Percentiles rank a stretch among this genome's conserved stretches.
Conservation (phyloP, 768 basidiomycete genomes). For the Ephemerocybe angulata region DNA sequence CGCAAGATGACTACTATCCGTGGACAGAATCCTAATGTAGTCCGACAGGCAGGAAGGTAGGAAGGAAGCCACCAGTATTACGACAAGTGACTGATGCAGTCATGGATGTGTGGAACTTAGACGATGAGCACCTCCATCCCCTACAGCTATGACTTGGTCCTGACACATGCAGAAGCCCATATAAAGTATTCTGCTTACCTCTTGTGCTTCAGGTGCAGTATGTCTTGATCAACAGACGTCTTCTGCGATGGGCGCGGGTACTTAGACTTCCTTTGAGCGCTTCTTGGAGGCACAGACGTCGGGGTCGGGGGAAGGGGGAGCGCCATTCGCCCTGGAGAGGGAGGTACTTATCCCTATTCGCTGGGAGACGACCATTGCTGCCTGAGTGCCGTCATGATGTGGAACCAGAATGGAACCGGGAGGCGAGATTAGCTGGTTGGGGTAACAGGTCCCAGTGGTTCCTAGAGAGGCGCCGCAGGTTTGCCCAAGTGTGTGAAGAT, state of each 20-base stretch:
- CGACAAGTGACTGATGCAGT: slow-evolving; percentile 6
- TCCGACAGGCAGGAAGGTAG: slow-evolving; percentile 2
- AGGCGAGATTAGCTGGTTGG: slow-evolving; percentile 4
- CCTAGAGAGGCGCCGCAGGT: slow-evolving; percentile 3
- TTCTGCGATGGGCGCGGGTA: neutral
- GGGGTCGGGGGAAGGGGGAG: neutral
- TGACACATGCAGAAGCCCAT: too few species aligned
- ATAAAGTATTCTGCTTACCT: slow-evolving; percentile 1
- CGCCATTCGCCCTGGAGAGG: neutral
- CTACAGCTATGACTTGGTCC: too few species aligned
- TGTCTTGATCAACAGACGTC: neutral
- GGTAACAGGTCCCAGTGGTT: neutral
- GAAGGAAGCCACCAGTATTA: slow-evolving; percentile 4
- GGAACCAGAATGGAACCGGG: neutral
- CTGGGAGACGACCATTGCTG: neutral
- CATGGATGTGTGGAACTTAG: neutral
- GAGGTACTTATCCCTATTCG: slow-evolving; percentile 1
- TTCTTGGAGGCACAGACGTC: neutral
- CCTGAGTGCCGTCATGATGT: slow-evolving; percentile 2
- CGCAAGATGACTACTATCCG: neutral
- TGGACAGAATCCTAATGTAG: neutral
- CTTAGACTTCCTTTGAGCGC: neutral
- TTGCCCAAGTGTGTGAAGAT: slow-evolving; percentile 3
- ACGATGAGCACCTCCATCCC: too few species aligned
- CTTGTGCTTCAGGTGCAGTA: neutral